Evolutionary conservation across 2,329 filamentous ascomycete genomes (phyloP), one percentile per base, ranked within the genome.

Genomic region (Immersiporthe knoxdaviesiana): DNA sequence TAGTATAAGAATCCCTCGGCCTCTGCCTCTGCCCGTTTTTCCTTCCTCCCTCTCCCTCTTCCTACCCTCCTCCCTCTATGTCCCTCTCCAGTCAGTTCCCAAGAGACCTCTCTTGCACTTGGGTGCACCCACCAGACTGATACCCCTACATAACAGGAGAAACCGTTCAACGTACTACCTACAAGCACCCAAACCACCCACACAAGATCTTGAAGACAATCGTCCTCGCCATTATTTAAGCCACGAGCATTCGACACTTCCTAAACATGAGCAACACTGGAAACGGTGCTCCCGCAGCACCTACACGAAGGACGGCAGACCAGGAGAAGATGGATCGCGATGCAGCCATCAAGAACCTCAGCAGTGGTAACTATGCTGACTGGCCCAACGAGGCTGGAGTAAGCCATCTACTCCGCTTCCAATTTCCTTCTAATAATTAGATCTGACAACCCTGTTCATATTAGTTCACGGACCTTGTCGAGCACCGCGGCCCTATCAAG

Each of bases 381-480:
- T 85, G 83, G 83, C 83, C 84, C 8, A 84, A 84, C 24, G 79
- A 84, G 70, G 82, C 82, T 6, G 83, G 81, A 1, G 83, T 84
- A 77, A 73, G 79, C 74, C 14, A 24, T 54, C 3, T 35, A 14
- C 52, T 63, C 58, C 59, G n/a, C 14, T 27, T 16, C 11, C n/a
- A n/a, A n/a, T n/a, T n/a, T n/a, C n/a, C n/a, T n/a, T n/a, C n/a
- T n/a, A n/a, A n/a, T n/a, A n/a, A n/a, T n/a, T n/a, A 50, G 12
- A 35, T 12, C 14, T 10, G n/a, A 47, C 5, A 63, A 4, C 63
- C n/a, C 44, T 47, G 16, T 47, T 47, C 35, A 8, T 2, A n/a
- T n/a, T n/a, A 93, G 90, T 93, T 93, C 74, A 86, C 92, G 68
- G 87, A 84, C 24, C 82, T 90, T 56, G 87, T 87, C 16, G 90